Conservation (phyloP, 2,329 filamentous ascomycete species). For the Botryosphaeria agaves region DNA sequence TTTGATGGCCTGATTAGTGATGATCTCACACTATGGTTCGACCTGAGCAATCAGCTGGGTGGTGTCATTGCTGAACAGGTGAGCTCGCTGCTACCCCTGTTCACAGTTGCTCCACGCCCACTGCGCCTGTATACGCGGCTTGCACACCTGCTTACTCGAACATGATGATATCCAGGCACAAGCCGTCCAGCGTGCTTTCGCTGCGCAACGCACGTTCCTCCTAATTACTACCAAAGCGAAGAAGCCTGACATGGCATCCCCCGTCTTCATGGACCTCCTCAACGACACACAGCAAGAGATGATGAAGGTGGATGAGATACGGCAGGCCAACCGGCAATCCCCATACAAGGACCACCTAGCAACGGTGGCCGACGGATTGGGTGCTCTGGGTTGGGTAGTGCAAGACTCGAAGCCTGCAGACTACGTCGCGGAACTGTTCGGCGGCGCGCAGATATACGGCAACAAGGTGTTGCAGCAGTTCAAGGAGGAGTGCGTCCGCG, state of each 20-base stretch:
- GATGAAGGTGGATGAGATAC: constrained; percentile 60
- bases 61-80: constrained; percentile 3
- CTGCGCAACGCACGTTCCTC: constrained; percentile 73
- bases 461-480: constrained; percentile 85
- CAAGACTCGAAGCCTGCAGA: constrained; percentile 70
- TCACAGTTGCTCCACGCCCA: neutral
- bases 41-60: constrained; percentile 56
- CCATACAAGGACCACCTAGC: constrained; percentile 66
- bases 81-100: neutral
- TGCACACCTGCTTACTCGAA: no score
- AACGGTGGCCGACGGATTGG: constrained; percentile 78
- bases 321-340: constrained; percentile 63
- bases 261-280: constrained; percentile 57
- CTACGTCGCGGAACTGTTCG: constrained; percentile 67
- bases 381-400: constrained; percentile 79
- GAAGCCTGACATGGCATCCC: constrained; percentile 64
- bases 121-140: no score
- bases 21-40: constrained; percentile 61
- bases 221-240: constrained; percentile 79
- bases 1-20: constrained; percentile 65
- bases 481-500: constrained; percentile 51
- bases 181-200: constrained; percentile 49
- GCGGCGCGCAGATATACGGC: constrained; percentile 80
- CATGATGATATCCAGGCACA: no score
- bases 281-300: constrained; percentile 77